Base-by-base conservation (phyloP, 768 basidiomycete genomes). In the Suillus spraguei region DNA sequence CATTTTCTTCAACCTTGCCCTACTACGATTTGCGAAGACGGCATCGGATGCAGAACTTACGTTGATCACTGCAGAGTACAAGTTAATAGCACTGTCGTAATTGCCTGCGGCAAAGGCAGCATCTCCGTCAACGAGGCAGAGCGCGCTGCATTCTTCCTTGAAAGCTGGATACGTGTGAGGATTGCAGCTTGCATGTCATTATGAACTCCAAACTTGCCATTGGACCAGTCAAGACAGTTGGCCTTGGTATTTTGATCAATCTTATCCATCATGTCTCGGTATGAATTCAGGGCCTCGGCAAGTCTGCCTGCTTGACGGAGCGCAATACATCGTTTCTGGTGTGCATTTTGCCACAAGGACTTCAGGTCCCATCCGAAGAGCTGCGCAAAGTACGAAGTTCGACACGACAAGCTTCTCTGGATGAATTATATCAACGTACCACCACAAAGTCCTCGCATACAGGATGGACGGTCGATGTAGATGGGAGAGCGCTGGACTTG, bases 11-110 rank as follows among this genome's bases (percentile, higher is more conserved):
- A 11, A n/a, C n/a, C 14, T 5, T 1, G 67, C 70, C 28, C 41
- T 7, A 7, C 69, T 69, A 7, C 69, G 56, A 20, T 70, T 70
- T 17, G 65, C 56, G 4, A 71, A 38, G 3, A 71, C 28, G 0
- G 32, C 38, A 7, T 59, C 28, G 10, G 1, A n/a, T 54, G 61
- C 11, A 9, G 52, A n/a, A 62, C 64, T 28, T 0, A 70, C 33
- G 10, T 63, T 54, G 60, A 67, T 56, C 13, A 63, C 60, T 10
- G 62, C 63, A 3, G 55, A 69, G 35, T 71, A 70, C 4, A 66
- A 52, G n/a, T 41, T 62, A 33, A 69, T 66, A 46, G 69, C 69
- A 42, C 53, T 39, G 1, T 16, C 28, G 10, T 62, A 70, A 16
- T 70, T 22, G 2, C 22, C 13, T n/a, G n/a, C 46, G 13, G 46